A percentile compares a stretch with the other conserved stretches of the same genome.
Conservation (phyloP, 2,329 filamentous ascomycete species). For the Aspergillus fructus region DNA sequence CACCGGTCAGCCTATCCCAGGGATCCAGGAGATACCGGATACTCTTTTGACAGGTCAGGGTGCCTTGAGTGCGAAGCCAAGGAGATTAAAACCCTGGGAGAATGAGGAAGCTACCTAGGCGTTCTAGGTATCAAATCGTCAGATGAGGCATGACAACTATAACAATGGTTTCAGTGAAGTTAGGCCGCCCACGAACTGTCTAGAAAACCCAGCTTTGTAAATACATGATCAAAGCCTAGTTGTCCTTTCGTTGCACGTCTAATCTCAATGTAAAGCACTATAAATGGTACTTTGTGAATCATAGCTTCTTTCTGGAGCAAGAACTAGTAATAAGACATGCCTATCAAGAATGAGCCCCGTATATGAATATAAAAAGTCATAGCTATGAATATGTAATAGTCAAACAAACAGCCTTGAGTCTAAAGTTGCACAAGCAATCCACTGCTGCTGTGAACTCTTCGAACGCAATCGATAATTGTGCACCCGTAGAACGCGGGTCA, state of each 20-base stretch:
- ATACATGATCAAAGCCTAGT: not conserved
- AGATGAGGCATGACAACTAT: not conserved
- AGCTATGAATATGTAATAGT: not conserved
- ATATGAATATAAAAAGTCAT: slow-evolving; percentile 11
- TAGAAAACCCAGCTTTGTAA: not conserved
- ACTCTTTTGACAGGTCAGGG: slow-evolving; percentile 72
- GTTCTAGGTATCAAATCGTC: not conserved
- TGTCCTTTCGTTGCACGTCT: not conserved
- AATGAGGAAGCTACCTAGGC: slow-evolving; percentile 44
- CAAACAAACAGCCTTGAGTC: not conserved
- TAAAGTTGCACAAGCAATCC: slow-evolving; percentile 17
- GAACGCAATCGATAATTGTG: slow-evolving; percentile 1
- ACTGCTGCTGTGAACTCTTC: slow-evolving; percentile 17
- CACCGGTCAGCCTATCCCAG: slow-evolving; percentile 77
- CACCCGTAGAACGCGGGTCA: slow-evolving; percentile 20
- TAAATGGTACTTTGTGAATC: not conserved
- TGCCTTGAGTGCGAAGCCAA: slow-evolving; percentile 52
- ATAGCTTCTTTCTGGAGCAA: not conserved
- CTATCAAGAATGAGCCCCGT: not conserved
- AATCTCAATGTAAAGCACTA: not conserved
- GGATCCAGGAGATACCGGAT: slow-evolving; percentile 82
- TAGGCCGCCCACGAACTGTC: not conserved
- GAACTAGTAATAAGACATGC: not conserved
- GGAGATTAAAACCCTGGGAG: slow-evolving; percentile 77
- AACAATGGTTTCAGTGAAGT: not conserved